Conservation (phyloP, 2,329 filamentous ascomycete species). For the Penicillium sp. region DNA sequence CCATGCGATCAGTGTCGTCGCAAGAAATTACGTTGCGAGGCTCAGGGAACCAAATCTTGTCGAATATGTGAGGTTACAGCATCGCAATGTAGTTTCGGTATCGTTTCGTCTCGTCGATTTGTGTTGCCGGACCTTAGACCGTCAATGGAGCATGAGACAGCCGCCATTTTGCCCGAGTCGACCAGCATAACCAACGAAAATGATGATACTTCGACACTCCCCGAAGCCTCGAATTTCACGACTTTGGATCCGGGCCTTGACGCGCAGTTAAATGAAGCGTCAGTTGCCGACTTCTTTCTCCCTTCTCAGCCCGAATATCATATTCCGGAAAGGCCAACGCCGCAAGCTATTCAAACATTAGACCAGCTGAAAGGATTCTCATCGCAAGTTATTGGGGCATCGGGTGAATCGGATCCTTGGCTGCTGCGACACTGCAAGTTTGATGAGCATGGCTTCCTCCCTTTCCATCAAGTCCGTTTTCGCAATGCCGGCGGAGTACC, state of each 20-base stretch:
- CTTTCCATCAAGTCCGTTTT: constrained; percentile 34
- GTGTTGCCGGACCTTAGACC: constrained; percentile 1
- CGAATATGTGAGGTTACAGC: constrained; percentile 13
- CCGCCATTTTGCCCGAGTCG: background rate
- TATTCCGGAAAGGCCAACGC: constrained; percentile 9
- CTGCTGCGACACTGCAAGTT: constrained; percentile 36
- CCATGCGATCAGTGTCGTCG: constrained; percentile 29
- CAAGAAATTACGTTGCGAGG: constrained; percentile 25
- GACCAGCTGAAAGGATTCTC: constrained; percentile 29
- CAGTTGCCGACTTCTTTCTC: background rate
- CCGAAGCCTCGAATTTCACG: background rate
- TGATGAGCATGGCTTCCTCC: constrained; percentile 31
- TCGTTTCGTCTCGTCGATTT: background rate
- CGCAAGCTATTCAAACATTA: constrained; percentile 23
- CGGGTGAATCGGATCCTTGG: constrained; percentile 39
- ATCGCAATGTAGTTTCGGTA: constrained; percentile 11
- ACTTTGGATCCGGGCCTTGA: background rate
- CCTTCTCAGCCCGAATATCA: constrained; percentile 4
- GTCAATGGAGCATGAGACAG: background rate
- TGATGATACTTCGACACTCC: background rate
- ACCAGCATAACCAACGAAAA: background rate
- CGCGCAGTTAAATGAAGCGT: background rate
- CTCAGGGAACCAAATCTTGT: constrained; percentile 9
- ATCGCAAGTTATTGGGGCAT: constrained; percentile 32
- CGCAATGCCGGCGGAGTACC: constrained; percentile 37